Base-by-base conservation (phyloP, 352 stramenopile species). In the Phytophthora podocarpi region DNA sequence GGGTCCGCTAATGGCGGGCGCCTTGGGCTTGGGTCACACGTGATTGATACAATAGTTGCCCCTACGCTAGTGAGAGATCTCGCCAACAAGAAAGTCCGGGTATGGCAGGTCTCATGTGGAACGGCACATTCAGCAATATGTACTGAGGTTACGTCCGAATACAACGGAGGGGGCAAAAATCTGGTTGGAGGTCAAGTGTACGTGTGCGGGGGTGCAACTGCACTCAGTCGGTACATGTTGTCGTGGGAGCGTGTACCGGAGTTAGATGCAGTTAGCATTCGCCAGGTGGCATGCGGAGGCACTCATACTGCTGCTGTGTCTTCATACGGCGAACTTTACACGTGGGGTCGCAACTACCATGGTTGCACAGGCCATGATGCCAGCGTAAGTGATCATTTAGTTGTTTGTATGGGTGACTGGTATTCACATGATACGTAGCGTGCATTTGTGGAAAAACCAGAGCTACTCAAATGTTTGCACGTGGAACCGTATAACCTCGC, bases 1-100 rank as follows among this genome's bases (percentile, higher is more conserved):
- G 95, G 94, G 12, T 97, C 87, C 48, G 87, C 90, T 13, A 96
- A 98, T 66, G 93, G 93, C 24, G 95, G 95, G 0, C 80, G 94
- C 0, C 77, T 98, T 15, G 95, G 95, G 0, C 81, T 98, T 31
- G 93, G 93, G 3, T 15, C 62, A 0, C 53, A 89, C 2, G 72
- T 88, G n/a, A 67, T 84, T 3, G 80, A 89, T 46, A 75, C 74
- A 5, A 67, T 93, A 6, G 85, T 81, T 30, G 74, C 85, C 11
- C 92, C 94, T 2, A 90, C 82, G 9, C 63, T 97, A 12, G 93
- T 97, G n/a, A 78, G 92, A 31, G 73, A 82, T 30, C 64, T 98
- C 5, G 52, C 69, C 2, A 70, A 56, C 16, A 74, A 65, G 34
- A 76, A 90, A 12, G 70, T 96, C n/a, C 80, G 70, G n/a, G 80